Evolutionary conservation across 495 filamentous ascomycete species (phyloP), one percentile per base, ranked within the genome.

Genomic region (Oleoguttula mirabilis): DNA sequence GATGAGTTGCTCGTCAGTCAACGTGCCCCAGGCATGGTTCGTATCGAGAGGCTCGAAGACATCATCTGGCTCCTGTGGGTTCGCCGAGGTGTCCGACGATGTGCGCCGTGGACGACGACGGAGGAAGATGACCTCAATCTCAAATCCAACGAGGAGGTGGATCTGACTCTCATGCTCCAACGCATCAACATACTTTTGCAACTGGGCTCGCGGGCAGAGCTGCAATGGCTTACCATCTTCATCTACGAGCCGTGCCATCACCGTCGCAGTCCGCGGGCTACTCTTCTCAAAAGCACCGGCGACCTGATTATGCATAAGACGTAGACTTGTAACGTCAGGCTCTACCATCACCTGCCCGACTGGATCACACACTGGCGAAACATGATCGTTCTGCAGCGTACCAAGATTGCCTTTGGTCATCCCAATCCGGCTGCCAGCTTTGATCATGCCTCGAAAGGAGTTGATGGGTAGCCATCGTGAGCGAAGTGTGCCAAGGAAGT

Each of bases 81-180:
- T 32, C 41, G 48, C 23, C 2, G 28, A 19, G 17, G 45, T 23
- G 3, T 47, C 44, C 50, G 60, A 2, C 6, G 20, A 14, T 16
- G 44, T 42, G 24, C 60, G 55, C 7, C 52, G 58, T n/a, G n/a
- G n/a, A n/a, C n/a, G n/a, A n/a, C n/a, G n/a, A n/a, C n/a, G n/a
- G 37, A 90, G 56, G 44, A 92, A 78, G 4, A 84, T 66, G 15
- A 94, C 76, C 58, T 93, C 86, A 24, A 88, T 76, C 59, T 93
- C 87, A 51, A 88, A 88, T 3, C 86, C 86, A 21, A 83, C 55
- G 1, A 80, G 63, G 27, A 87, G 72, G 20, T 70, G 53, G 24
- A 73, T 62, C 7, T 61, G 55, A 12, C 57, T 55, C 5, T 64
- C 50, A 20, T 58, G 49, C 12, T 63, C 34, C 17, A 60, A 39